These are phyloP conservation scores for Phytopythium helicoides DNA, from an alignment of 352 stramenopile genomes.

Conservation along the genomic window DNA sequence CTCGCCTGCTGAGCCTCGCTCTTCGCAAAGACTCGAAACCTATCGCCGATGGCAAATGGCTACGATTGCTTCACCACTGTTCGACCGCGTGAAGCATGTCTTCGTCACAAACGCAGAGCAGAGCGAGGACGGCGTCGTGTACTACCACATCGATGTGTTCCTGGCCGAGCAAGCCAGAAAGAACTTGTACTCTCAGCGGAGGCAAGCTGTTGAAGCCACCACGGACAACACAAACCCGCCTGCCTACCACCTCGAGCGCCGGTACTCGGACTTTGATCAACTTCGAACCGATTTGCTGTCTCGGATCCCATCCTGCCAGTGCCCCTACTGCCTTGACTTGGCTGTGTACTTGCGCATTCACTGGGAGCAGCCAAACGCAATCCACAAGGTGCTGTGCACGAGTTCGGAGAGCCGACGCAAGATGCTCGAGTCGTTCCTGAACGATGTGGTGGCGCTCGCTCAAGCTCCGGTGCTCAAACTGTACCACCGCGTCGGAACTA, in stretches of 20 bases:
- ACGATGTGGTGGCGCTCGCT: conserved; percentile 40
- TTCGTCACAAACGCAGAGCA: too few relatives aligned
- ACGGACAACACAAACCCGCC: not conserved
- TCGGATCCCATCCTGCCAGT: conserved; percentile 42
- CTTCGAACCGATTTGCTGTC: conserved; percentile 43
- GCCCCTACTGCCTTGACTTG: conserved; percentile 58
- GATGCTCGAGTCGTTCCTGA: conserved; percentile 45
- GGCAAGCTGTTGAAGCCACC: too few relatives aligned
- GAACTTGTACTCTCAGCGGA: too few relatives aligned
- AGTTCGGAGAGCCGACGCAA: conserved; percentile 38
- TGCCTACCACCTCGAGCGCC: conserved; percentile 38
- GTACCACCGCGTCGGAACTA: not conserved
- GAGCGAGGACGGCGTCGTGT: too few relatives aligned
- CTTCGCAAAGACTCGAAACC: too few relatives aligned
- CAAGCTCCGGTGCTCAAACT: conserved; percentile 17
- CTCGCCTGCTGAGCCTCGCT: too few relatives aligned
- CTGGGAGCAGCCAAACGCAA: conserved; percentile 33
- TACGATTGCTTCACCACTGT: too few relatives aligned
- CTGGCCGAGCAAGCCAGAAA: too few relatives aligned
- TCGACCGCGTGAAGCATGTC: too few relatives aligned
- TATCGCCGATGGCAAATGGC: too few relatives aligned
- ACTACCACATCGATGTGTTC: too few relatives aligned
- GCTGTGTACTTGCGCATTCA: conserved; percentile 49
- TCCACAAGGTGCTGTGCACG: conserved; percentile 25
- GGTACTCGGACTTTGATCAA: conserved; percentile 60